Conservation (phyloP, 108 stramenopile genomes). For the Fragilariopsis cylindrus region DNA sequence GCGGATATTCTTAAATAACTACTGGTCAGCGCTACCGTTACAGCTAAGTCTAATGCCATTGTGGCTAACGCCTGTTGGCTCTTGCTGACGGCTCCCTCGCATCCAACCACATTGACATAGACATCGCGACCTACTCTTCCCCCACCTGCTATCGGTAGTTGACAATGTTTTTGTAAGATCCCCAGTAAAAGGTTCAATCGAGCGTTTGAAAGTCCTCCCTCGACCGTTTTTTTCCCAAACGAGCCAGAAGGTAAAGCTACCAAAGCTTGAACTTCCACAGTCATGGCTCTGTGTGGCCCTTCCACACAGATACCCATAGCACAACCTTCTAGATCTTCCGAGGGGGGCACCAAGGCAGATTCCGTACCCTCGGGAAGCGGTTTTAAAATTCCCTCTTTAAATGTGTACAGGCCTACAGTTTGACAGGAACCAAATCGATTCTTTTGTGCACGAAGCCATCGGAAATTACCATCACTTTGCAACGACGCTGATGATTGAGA, state of each 20-base stretch:
- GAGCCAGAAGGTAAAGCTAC: constrained; percentile 39
- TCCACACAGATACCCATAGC: constrained; percentile 88
- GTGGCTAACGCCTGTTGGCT: constrained; percentile 18
- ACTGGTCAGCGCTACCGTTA: constrained; percentile 82
- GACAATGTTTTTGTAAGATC: constrained; percentile 88
- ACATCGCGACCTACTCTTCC: constrained; percentile 81
- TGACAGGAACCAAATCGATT: constrained; percentile 91
- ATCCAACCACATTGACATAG: constrained; percentile 89
- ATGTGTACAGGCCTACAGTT: constrained; percentile 90
- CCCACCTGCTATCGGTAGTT: constrained; percentile 4
- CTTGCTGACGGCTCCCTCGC: constrained; percentile 50
- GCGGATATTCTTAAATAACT: constrained; percentile 76
- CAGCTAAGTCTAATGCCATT: constrained; percentile 76
- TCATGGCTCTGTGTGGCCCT: constrained; percentile 82
- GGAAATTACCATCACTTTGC: constrained; percentile 43
- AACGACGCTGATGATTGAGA: constrained; percentile 32
- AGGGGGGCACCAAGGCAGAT: constrained; percentile 49
- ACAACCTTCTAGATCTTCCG: constrained; percentile 79
- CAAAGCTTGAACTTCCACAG: constrained; percentile 63
- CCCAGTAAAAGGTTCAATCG: constrained; percentile 86
- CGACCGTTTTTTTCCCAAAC: constrained; percentile 43
- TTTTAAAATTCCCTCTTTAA: constrained; percentile 65
- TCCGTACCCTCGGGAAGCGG: constrained; percentile 88
- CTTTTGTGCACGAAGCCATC: constrained; percentile 80
- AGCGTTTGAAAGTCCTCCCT: constrained; percentile 73